Evolutionary conservation across 1,284 basidiomycete species (phyloP), one percentile per base, ranked within the genome.

Genomic region (Cryptococcus maquisensis): DNA sequence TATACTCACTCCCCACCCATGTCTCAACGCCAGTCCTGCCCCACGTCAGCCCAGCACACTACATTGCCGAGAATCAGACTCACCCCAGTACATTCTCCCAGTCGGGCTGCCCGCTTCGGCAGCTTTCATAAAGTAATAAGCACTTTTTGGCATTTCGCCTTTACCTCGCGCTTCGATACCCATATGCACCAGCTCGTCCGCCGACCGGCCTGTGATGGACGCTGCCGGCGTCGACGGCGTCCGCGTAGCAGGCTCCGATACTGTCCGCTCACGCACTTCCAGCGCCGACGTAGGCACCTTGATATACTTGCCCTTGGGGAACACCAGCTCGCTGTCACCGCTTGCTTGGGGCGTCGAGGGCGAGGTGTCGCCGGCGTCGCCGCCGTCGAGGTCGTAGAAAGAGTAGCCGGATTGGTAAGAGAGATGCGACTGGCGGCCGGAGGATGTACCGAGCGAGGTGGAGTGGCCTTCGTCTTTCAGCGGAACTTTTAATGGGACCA

Each of bases 111-210:
- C 74, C 3, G 57, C 61, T 52, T 76, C 70, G 20, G 72, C 71
- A 42, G 75, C 72, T 57, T 67, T 69, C 63, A 72, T 66, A 52
- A 76, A 77, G 45, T 71, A 67, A 60, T 67, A 75, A 40, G 73
- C 72, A 12, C 66, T 65, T 42, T 70, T 72, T 9, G 72, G 61
- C 37, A 71, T 40, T 57, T 75, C 71, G 9, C 71, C 71, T 32
- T 63, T 64, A 4, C 63, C 61, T 39, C 68, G 64, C 2, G 69
- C 66, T 41, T 67, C 67, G n/a, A 71, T 54, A 0, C 68, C 73
- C 3, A 57, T 59, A 36, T 52, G 48, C 0, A 75, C 60, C 20
- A 70, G 54, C 23, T 68, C 65, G 9, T 64, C 61, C 9, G 67
- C 57, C 12, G 59, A 55, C 20, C 47, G 42, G 2, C 49, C 54